Base-by-base conservation (phyloP, 176 grass and related monocot species). In the Pontederia crassipes region DNA sequence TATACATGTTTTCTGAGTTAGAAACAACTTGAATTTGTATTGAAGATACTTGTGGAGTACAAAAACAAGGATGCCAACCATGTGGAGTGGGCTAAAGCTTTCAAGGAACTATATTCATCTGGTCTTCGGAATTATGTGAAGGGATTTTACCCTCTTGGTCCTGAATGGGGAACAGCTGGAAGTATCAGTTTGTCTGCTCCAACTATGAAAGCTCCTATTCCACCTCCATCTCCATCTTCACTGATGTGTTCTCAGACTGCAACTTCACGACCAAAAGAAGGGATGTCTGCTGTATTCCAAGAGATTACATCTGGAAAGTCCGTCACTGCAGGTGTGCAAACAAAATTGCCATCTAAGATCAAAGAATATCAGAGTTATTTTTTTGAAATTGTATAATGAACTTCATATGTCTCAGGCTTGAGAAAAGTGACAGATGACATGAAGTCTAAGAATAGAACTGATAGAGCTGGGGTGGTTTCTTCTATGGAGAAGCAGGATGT, bases 221-320 rank as follows among this genome's bases (percentile, higher is more conserved):
- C 94, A 54, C 94, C 88, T 49, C 64, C 94, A 27, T 71, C 68
- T 72, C 87, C 88, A 20, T 74, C 81, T 8, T 77, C 93, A 68
- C 79, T 88, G 74, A 83, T 88, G 50, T 82, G 62, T 57, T 71
- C 79, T 53, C 81, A 81, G 28, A 82, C 67, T 15, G 68, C 58
- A 73, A 57, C 83, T 51, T 78, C 82, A 50, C 72, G 76, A 62
- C 85, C 88, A 70, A 98, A 86, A 75, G 15, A 74, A 77, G 94
- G 81, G 49, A 93, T 98, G 88, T 86, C 84, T 58, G 88, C 93
- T 82, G 82, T 98, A 24, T 98, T 98, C 76, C 73, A 88, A 78
- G 88, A 92, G 61, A 98, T 98, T 48, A 83, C 68, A 72, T 79
- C 74, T 5, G 81, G 86, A 56, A 86, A 98, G 83, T 17, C 82